Evolutionary conservation across 2,329 filamentous ascomycete genomes (phyloP), one percentile per base, ranked within the genome.

Genomic region (Aspergillus quadrilineatus): DNA sequence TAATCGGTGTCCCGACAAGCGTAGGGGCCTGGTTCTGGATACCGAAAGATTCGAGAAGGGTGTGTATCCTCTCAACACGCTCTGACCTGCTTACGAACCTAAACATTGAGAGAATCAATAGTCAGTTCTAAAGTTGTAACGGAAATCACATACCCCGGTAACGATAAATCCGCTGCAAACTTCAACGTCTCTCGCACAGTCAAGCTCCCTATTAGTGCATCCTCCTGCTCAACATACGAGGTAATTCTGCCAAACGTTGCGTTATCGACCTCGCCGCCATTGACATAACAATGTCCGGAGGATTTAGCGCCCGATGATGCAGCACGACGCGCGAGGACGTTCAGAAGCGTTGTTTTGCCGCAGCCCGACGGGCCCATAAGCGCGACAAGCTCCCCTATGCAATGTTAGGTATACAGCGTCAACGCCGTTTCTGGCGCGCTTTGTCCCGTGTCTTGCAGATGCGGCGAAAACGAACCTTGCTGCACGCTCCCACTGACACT

Each of bases 191-290:
- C 91, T 29, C 82, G 80, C 7, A 93, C 89, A 0, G 90, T 95
- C 61, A 95, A 77, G 0, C 88, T 88, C 4, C 90, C 91, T 50
- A 93, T 88, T 10, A 95, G 79, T 1, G 89, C 87, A 77, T 96
- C 91, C 62, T 95, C 90, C 71, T 96, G 91, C 76, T 96, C 91
- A 22, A 95, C 91, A 67, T 92, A 95, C 46, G 85, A 85, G 53
- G 84, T 88, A 49, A 93, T 79, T 47, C 83, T 79, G 15, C 85
- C 83, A 63, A 93, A 88, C 0, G 77, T 76, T 6, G 77, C 70
- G 6, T 78, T 73, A 1, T 84, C 79, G 3, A 85, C 74, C 4
- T 73, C 66, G 2, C 67, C 69, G 30, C 88, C 88, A 70, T 94
- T 92, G 62, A 90, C 79, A 54, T 82, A 78, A 12, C 85, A 77